Evolutionary conservation across 2,329 filamentous ascomycete genomes (phyloP), one percentile per base, ranked within the genome.

Genomic region (Fonsecaea nubica): DNA sequence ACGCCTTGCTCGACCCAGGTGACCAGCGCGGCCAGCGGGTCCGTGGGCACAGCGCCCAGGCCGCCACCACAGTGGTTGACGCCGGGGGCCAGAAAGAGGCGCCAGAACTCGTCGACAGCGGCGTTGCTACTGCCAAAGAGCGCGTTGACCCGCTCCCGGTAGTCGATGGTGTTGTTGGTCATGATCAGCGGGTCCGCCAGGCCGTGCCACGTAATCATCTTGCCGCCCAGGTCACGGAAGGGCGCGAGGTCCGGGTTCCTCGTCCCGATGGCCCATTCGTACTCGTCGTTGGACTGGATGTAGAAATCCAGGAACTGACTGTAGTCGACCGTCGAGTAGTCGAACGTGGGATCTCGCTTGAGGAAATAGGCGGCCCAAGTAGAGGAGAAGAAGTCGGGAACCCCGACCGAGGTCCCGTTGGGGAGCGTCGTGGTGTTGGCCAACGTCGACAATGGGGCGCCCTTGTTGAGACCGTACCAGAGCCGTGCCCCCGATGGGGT

Each of bases 131-230:
- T 7, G 9, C 61, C 62, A 8, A 62, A 61, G n/a, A 67, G 58
- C 50, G 32, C 52, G 15, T 57, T 32, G 21, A 64, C 40, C 2
- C 64, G 15, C 42, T 32, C 38, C 9, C 80, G 80, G 68, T 82
- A 82, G 25, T 77, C 59, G 2, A 67, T 65, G 0, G 76, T 78
- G 2, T 78, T 77, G 8, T 76, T 73, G 1, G 76, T 72, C 25
- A 73, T 71, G 63, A 82, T 80, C 15, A 80, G 65, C 21, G 76
- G 65, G 65, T 81, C 79, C 2, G 74, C 75, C 5, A 79, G 67
- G 0, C 80, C 81, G 58, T 82, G 80, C 76, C 77, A 82, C 1
- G 75, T 77, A n/a, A 83, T 74, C 71, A 83, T 75, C 66, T 82
- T 83, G 2, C 59, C 55, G 6, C 65, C 65, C 76, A 79, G 0